Evolutionary conservation across 768 basidiomycete genomes (phyloP).

Genomic region (Kockovaella imperatae): DNA sequence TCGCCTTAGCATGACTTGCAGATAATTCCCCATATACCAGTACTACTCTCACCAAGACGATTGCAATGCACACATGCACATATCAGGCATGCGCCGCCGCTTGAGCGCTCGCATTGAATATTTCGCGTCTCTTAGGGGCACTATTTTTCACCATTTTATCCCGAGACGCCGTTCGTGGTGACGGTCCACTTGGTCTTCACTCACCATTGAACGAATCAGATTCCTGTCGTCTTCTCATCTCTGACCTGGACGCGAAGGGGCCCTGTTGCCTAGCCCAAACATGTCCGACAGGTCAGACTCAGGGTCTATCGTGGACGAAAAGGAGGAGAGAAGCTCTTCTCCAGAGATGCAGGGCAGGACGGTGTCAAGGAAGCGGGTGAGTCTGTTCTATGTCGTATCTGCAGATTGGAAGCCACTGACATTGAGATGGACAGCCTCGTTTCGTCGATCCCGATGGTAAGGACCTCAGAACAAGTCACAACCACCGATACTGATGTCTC

Average conservation of each 20-base stretch:
- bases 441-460: conserved; percentile 28
- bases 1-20: no score
- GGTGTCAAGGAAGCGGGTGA: conserved; percentile 24
- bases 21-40: no score
- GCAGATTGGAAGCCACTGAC: conserved; percentile 9
- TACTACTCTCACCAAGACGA: no score
- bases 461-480: background rate
- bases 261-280: no score
- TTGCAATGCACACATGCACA: no score
- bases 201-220: no score
- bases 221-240: background rate
- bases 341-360: conserved; percentile 9
- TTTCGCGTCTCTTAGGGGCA: no score
- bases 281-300: conserved; percentile 1
- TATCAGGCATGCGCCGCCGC: no score
- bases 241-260: background rate
- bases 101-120: no score
- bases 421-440: conserved; percentile 14
- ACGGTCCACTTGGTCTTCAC: no score
- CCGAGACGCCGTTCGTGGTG: no score
- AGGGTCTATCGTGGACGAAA: background rate
- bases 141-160: no score
- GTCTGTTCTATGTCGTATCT: background rate
- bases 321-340: background rate
- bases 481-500: conserved; percentile 4